Percentiles rank a stretch among this genome's conserved stretches.
Evolutionary conservation across 2,329 filamentous ascomycete species (phyloP).

Genomic region (Diaporthe helianthi): DNA sequence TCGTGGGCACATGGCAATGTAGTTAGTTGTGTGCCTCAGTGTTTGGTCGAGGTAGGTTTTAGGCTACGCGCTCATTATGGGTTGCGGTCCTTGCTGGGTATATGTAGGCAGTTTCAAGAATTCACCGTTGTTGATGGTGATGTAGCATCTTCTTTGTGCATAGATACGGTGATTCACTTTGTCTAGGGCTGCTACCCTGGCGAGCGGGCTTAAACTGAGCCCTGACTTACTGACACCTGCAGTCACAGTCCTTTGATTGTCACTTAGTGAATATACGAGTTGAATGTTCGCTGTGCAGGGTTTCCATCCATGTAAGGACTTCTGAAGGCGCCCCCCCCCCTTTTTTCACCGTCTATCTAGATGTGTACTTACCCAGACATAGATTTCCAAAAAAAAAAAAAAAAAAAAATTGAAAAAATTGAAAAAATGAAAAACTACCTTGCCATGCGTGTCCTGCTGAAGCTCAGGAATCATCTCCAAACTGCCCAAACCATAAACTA

Average conservation of each 20-base stretch:
- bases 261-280: not conserved
- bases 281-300: not conserved
- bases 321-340: no score
- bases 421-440: not conserved
- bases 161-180: constrained; percentile 7
- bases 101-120: not conserved
- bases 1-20: no score
- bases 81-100: accelerated
- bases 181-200: constrained; percentile 4
- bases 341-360: not conserved
- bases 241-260: not conserved
- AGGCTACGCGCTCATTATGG: not conserved
- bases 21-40: not conserved
- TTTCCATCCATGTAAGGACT: no score
- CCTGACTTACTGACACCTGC: not conserved
- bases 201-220: not conserved
- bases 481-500: constrained; percentile 48
- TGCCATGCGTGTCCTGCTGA: not conserved
- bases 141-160: not conserved
- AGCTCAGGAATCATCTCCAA: constrained; percentile 40
- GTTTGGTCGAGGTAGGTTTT: not conserved
- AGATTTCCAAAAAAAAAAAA: no score
- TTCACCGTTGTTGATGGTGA: not conserved
- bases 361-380: no score
- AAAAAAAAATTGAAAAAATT: no score